Conservation (phyloP, 371 early-diverging fungal genomes). For the Haplosporangium sp. region DNA sequence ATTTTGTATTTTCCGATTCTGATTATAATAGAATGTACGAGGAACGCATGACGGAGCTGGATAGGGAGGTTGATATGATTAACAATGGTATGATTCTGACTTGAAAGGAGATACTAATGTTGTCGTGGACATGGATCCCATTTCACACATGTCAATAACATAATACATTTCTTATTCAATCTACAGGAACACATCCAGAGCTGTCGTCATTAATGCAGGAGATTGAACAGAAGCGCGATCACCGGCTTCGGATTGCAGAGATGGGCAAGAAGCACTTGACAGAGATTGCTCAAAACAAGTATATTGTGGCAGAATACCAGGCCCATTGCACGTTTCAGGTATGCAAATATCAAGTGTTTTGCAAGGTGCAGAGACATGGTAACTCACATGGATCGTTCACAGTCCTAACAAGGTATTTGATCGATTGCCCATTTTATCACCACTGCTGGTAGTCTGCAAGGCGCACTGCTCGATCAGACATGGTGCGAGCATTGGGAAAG, state of each 20-base stretch:
- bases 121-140: too few relatives aligned
- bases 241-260: constrained; percentile 64
- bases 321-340: constrained; percentile 57
- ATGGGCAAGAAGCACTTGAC: constrained; percentile 65
- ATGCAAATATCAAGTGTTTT: neutral
- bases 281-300: constrained; percentile 60
- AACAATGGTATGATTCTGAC: constrained; percentile 57
- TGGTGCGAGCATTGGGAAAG: constrained; percentile 22
- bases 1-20: neutral
- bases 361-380: too few relatives aligned
- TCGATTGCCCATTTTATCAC: too few relatives aligned
- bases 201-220: constrained; percentile 65
- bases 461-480: constrained; percentile 23
- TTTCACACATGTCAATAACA: too few relatives aligned
- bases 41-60: constrained; percentile 68
- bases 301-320: constrained; percentile 66
- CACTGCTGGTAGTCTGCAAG: constrained; percentile 23
- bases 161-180: neutral
- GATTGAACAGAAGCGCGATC: constrained; percentile 67
- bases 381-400: too few relatives aligned
- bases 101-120: neutral
- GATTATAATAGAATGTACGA: constrained; percentile 63
- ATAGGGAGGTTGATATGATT: constrained; percentile 69
- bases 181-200: constrained; percentile 68
- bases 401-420: too few relatives aligned